phyloP scores from a whole-genome alignment of 805 yeast species.

The Saturnispora ahearnii region DNA sequence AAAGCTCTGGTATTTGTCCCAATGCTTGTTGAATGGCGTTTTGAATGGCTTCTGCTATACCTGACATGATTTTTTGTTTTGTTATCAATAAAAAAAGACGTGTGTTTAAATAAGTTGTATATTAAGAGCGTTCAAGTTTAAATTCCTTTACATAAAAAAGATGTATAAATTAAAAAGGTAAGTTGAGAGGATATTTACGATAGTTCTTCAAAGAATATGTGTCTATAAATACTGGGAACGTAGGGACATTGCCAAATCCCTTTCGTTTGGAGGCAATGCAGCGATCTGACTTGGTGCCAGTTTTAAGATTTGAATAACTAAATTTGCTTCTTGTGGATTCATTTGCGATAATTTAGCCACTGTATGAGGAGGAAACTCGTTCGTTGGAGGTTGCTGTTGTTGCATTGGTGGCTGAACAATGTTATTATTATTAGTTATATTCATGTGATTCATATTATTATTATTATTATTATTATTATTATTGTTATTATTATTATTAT shows the following conservation, averaged over 20 bases:
- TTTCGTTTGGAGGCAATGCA: slow-evolving; percentile 42
- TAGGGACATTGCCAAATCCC: slow-evolving; percentile 45
- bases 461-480: slow-evolving; percentile 6
- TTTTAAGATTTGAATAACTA: slow-evolving; percentile 45
- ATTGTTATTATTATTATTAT: neutral
- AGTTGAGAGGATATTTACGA: neutral
- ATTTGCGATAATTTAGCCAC: slow-evolving; percentile 41
- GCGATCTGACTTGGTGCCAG: slow-evolving; percentile 42
- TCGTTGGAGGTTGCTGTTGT: slow-evolving; percentile 6
- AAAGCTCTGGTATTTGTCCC: neutral
- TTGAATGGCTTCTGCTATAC: neutral
- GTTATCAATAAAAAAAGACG: neutral
- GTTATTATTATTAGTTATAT: neutral
- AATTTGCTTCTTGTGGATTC: slow-evolving; percentile 49
- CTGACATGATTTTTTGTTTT: neutral
- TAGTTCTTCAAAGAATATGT: neutral
- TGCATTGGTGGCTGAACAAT: slow-evolving; percentile 3
- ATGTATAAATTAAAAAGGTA: neutral
- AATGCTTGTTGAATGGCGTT: neutral
- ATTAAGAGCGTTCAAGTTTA: neutral
- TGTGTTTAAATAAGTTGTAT: neutral
- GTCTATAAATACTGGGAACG: slow-evolving; percentile 42
- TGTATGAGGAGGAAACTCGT: slow-evolving; percentile 35
- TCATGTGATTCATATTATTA: slow-evolving; percentile 8
- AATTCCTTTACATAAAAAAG: neutral